Evolutionary conservation across 2,329 filamentous ascomycete species (phyloP).

Genomic region (Trichothecium sympodiale): DNA sequence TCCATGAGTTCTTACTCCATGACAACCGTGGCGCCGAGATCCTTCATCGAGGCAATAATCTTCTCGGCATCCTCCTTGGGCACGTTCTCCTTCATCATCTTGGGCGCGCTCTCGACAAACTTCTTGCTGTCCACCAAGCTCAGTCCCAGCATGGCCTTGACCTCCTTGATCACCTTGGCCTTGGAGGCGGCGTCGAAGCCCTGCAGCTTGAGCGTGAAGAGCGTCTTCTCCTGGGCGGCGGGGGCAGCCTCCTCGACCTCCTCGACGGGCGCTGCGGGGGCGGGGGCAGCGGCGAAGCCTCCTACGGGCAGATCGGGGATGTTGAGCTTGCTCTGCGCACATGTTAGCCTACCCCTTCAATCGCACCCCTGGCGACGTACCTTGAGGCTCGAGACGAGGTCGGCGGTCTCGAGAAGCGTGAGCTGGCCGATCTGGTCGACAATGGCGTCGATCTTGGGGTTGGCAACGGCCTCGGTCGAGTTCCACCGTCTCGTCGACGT

Average conservation of each 20-base stretch:
- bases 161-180: slow-evolving; percentile 99
- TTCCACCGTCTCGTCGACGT: slow-evolving; percentile 65
- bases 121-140: slow-evolving; percentile 99
- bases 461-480: slow-evolving; percentile 64
- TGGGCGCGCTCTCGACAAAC: slow-evolving; percentile 96
- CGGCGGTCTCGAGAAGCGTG: slow-evolving; percentile 93
- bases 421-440: slow-evolving; percentile 98
- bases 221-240: slow-evolving; percentile 85
- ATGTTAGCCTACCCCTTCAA: no score
- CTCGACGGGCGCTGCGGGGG: slow-evolving; percentile 53
- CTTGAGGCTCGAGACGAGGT: slow-evolving; percentile 91
- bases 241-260: slow-evolving; percentile 84
- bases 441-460: slow-evolving; percentile 88
- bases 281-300: slow-evolving; percentile 64
- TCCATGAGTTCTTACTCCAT: slow-evolving; percentile 61
- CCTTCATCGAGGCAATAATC: slow-evolving; percentile 92
- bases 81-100: slow-evolving; percentile 97
- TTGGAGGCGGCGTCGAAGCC: slow-evolving; percentile 82
- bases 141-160: slow-evolving; percentile 90
- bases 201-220: slow-evolving; percentile 92
- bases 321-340: slow-evolving; percentile 80
- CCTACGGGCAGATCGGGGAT: slow-evolving; percentile 96
- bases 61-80: slow-evolving; percentile 99
- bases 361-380: no score
- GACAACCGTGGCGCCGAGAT: slow-evolving; percentile 71